Evolutionary conservation across 2,329 filamentous ascomycete species (phyloP).

Genomic region (Verticillium isaacii): DNA sequence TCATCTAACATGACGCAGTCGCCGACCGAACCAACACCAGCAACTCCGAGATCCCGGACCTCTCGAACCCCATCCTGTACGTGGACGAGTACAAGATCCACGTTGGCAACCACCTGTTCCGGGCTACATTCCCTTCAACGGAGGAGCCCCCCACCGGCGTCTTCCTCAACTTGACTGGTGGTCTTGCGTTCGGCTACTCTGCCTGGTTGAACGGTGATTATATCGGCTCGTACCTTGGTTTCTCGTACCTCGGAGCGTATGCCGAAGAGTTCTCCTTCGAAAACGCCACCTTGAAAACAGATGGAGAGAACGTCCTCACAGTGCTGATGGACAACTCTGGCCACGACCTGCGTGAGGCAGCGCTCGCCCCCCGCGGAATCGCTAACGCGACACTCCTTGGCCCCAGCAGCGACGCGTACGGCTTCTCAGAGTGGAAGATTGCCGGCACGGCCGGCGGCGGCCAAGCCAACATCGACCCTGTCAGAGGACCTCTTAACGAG

Average conservation of each 20-base stretch:
- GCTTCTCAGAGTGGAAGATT: constrained; percentile 52
- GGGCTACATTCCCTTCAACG: constrained; percentile 41
- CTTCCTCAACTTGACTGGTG: constrained; percentile 47
- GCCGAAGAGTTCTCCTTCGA: constrained; percentile 42
- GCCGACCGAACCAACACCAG: constrained; percentile 45
- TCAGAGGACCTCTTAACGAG: constrained; percentile 52
- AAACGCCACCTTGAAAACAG: constrained; percentile 37
- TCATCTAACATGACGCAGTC: constrained; percentile 16
- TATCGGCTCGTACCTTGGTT: constrained; percentile 50
- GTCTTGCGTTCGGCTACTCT: constrained; percentile 51
- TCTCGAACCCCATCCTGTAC: constrained; percentile 50
- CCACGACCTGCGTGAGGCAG: constrained; percentile 47
- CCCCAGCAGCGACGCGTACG: constrained; percentile 17
- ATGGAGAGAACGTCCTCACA: constrained; percentile 42
- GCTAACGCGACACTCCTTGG: constrained; percentile 45
- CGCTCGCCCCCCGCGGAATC: constrained; percentile 46
- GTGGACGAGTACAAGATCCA: constrained; percentile 54
- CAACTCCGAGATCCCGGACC: constrained; percentile 40
- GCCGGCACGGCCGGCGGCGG: constrained; percentile 53
- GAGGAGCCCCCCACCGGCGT: constrained; percentile 33
- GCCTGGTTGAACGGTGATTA: constrained; percentile 54
- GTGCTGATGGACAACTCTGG: constrained; percentile 57
- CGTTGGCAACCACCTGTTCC: constrained; percentile 48
- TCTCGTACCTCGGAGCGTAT: constrained; percentile 30
- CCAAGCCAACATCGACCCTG: constrained; percentile 45